phyloP scores from a whole-genome alignment of 352 stramenopile genomes.

The Pythium dissimile region DNA sequence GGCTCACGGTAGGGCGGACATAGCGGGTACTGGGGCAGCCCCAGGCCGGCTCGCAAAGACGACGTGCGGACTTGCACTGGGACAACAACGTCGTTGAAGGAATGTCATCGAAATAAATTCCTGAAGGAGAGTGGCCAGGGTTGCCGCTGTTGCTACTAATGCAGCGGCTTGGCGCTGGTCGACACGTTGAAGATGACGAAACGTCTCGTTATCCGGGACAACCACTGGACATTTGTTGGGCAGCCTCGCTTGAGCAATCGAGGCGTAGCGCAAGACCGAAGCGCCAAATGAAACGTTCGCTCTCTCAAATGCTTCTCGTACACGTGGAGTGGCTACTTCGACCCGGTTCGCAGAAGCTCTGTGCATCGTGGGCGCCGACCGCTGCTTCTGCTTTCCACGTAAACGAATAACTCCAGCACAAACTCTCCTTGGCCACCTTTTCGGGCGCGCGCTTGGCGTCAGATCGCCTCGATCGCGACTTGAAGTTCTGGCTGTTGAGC shows the following conservation, averaged over 20 bases:
- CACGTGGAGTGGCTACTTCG: not conserved
- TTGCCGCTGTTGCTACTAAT: not conserved
- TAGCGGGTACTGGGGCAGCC: not conserved
- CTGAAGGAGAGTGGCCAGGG: not conserved
- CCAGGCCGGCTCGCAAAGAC: not conserved
- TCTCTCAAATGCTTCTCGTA: not conserved
- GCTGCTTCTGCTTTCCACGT: not conserved
- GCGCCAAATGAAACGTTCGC: not conserved
- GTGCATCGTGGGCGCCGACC: not conserved
- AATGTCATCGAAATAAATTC: not conserved
- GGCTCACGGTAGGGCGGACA: not conserved
- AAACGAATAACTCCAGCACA: not conserved
- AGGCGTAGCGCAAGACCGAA: not conserved
- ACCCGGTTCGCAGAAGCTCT: not conserved
- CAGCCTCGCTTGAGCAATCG: not conserved
- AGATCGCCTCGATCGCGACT: not conserved
- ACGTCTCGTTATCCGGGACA: not conserved
- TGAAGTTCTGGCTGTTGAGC: not conserved
- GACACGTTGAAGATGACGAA: not conserved
- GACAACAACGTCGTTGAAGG: not conserved
- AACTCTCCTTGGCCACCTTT: not conserved
- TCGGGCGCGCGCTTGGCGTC: not conserved
- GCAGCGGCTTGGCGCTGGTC: not conserved
- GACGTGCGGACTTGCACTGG: not conserved
- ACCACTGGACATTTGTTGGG: not conserved